These are phyloP conservation scores for Beta lomatogona DNA, from an alignment of 179 eudicot species.

Conservation along the genomic window DNA sequence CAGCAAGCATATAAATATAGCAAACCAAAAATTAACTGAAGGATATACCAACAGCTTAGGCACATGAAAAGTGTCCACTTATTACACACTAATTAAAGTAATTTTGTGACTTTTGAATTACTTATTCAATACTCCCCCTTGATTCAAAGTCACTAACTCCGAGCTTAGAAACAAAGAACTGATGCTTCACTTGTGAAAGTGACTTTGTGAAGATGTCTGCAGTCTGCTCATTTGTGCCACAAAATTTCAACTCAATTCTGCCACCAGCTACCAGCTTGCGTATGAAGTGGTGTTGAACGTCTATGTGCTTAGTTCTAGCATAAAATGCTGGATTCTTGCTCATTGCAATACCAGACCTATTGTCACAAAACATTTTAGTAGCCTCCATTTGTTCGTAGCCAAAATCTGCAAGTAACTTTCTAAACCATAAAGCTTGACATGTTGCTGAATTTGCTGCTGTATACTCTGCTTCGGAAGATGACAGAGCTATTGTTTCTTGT, in stretches of 20 bases:
- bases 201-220: constrained; percentile 4
- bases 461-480: not conserved
- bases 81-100: no score
- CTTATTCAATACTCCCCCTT: not conserved
- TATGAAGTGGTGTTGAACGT: not conserved
- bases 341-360: not conserved
- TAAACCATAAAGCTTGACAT: not conserved
- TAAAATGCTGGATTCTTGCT: constrained; percentile 5
- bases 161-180: not conserved
- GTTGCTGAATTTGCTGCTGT: not conserved
- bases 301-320: constrained; percentile 3
- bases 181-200: not conserved
- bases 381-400: not conserved
- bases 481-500: constrained; percentile 3
- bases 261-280: not conserved
- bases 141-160: not conserved
- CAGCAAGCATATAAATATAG: no score
- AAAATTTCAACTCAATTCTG: not conserved
- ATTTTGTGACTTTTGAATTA: not conserved
- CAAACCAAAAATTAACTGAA: no score
- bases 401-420: not conserved
- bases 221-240: not conserved
- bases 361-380: constrained; percentile 7
- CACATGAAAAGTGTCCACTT: no score
- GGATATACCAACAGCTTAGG: not conserved